These are phyloP conservation scores for Cercospora nicotianae DNA, from an alignment of 2,329 filamentous ascomycete species.

Conservation along the genomic window DNA sequence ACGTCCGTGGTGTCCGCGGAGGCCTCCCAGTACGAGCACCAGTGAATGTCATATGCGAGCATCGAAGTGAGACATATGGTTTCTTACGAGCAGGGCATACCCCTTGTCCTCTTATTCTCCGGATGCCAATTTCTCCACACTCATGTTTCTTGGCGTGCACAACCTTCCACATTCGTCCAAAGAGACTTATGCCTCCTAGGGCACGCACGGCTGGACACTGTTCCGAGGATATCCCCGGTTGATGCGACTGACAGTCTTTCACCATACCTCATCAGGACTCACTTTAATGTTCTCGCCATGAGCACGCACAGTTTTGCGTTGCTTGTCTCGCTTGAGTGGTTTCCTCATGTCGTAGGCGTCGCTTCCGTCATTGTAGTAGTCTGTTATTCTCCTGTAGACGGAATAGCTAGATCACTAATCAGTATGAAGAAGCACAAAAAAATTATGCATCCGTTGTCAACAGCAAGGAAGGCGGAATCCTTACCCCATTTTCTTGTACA, in stretches of 20 bases:
- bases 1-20: neutral
- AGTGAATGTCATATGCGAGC: neutral
- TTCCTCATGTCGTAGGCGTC: slow-evolving; percentile 99
- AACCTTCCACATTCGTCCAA: neutral
- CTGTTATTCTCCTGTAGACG: slow-evolving; percentile 82
- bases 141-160: neutral
- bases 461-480: slow-evolving; percentile 26
- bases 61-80: neutral
- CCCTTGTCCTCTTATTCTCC: neutral
- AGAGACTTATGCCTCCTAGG: neutral
- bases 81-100: neutral
- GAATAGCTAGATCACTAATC: slow-evolving; percentile 57
- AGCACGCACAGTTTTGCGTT: slow-evolving; percentile 71
- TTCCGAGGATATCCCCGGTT: neutral
- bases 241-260: slow-evolving; percentile 28
- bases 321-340: slow-evolving; percentile 76
- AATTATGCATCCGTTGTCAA: neutral
- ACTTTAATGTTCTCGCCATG: slow-evolving; percentile 80
- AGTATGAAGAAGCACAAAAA: neutral
- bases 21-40: neutral
- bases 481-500: slow-evolving; percentile 86
- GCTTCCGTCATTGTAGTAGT: slow-evolving; percentile 93
- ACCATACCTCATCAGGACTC: slow-evolving; percentile 83
- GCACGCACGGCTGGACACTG: neutral
- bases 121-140: neutral